A percentile compares a stretch with the other conserved stretches of the same genome.
Conservation (phyloP, 805 yeast genomes). For the Suhomyces sp. region DNA sequence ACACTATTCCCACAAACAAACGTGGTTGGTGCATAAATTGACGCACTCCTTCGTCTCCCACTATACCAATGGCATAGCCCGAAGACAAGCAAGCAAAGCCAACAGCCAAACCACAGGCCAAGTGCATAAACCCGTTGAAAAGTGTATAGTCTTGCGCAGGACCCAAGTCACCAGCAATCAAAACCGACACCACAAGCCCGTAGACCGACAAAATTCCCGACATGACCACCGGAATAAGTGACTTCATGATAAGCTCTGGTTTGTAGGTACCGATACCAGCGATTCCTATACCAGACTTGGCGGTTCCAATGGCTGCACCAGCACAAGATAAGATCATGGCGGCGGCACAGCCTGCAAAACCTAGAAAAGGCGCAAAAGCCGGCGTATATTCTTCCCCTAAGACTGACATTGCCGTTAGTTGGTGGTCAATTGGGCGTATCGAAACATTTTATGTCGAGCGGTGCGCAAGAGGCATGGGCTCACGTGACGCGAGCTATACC, state of each 20-base stretch:
- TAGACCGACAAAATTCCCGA: slow-evolving; percentile 96
- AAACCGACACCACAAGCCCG: slow-evolving; percentile 93
- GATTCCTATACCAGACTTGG: slow-evolving; percentile 97
- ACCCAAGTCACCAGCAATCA: slow-evolving; percentile 85
- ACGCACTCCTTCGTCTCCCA: slow-evolving; percentile 91
- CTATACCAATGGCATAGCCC: slow-evolving; percentile 94
- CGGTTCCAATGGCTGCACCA: slow-evolving; percentile 99
- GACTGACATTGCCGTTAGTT: neutral
- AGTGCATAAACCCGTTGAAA: slow-evolving; percentile 96
- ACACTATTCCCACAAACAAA: slow-evolving; percentile 83
- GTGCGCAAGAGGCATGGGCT: neutral
- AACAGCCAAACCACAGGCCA: slow-evolving; percentile 92
- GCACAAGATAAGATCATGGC: slow-evolving; percentile 89
- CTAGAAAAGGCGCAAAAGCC: slow-evolving; percentile 93
- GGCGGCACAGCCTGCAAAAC: slow-evolving; percentile 95
- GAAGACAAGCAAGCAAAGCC: slow-evolving; percentile 96
- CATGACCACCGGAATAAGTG: slow-evolving; percentile 96
- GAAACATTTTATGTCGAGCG: neutral
- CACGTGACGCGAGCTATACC: neutral
- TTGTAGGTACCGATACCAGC: slow-evolving; percentile 96
- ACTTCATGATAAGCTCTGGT: slow-evolving; percentile 95
- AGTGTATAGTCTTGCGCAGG: slow-evolving; percentile 79
- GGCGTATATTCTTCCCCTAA: slow-evolving; percentile 70
- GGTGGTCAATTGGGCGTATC: neutral
- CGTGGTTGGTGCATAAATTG: slow-evolving; percentile 85